A percentile compares a stretch with the other conserved stretches of the same genome.
Conservation (phyloP, 2,329 filamentous ascomycete genomes). For the Metarhizium humberi region DNA sequence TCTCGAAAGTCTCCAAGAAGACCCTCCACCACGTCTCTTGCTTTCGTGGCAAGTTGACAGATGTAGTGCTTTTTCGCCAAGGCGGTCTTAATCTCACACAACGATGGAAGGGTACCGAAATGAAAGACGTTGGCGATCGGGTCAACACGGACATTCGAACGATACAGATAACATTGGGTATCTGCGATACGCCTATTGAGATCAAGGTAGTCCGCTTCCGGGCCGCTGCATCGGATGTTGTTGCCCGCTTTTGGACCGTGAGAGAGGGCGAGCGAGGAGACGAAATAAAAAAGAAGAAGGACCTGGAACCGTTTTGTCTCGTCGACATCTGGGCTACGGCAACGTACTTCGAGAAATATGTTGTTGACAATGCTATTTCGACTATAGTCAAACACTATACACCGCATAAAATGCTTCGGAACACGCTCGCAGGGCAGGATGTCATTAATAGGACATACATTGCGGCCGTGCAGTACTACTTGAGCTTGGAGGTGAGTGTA, state of each 20-base stretch:
- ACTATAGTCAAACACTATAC: conserved; percentile 16
- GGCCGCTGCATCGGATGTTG: conserved; percentile 26
- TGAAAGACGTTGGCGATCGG: conserved; percentile 31
- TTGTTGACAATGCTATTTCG: conserved; percentile 18
- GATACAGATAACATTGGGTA: conserved; percentile 30
- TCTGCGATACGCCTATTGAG: conserved; percentile 25
- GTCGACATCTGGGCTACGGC: conserved; percentile 25
- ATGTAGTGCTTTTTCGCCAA: conserved; percentile 30
- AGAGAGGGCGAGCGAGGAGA: conserved; percentile 10
- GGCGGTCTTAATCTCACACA: conserved; percentile 34
- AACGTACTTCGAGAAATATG: conserved; percentile 24
- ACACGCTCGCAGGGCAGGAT: not conserved
- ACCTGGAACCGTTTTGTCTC: conserved; percentile 31
- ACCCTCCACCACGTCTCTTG: conserved; percentile 37
- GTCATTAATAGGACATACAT: conserved; percentile 14
- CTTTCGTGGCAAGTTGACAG: conserved; percentile 31
- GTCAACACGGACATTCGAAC: conserved; percentile 12
- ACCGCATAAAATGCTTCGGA: conserved; percentile 3
- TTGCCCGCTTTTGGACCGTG: conserved; percentile 29
- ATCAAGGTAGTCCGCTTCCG: conserved; percentile 33
- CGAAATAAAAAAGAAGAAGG: conserved; percentile 16
- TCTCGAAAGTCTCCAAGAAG: conserved; percentile 32
- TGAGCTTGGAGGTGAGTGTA: conserved; percentile 13
- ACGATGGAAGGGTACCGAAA: conserved; percentile 30
- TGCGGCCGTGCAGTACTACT: conserved; percentile 12